These are phyloP conservation scores for Phialophora chinensis DNA, from an alignment of 2,329 filamentous ascomycete species.

Conservation along the genomic window DNA sequence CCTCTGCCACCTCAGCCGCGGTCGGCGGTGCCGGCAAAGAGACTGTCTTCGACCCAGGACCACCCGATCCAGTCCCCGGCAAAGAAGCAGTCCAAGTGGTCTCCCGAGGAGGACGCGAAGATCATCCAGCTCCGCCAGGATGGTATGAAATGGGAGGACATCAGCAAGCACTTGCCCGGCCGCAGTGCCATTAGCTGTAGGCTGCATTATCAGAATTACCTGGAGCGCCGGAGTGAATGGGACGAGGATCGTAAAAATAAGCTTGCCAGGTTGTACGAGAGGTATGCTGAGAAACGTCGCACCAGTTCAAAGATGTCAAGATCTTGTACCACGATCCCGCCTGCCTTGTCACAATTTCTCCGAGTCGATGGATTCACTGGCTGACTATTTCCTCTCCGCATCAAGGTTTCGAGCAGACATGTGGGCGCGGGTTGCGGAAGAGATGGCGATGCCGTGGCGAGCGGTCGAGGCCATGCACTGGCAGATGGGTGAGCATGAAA, in stretches of 20 bases:
- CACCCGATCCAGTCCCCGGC: conserved; percentile 67
- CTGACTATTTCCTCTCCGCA: conserved; percentile 9
- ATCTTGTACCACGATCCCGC: conserved; percentile 14
- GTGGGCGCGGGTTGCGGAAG: conserved; percentile 94
- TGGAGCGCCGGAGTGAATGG: conserved; percentile 91
- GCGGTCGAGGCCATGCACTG: conserved; percentile 98
- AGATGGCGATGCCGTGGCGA: conserved; percentile 94
- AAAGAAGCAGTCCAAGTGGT: conserved; percentile 98
- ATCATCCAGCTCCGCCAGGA: conserved; percentile 89
- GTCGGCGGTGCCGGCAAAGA: conserved; percentile 41
- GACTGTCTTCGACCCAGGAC: conserved; percentile 47
- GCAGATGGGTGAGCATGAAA: conserved; percentile 91
- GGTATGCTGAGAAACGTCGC: conserved; percentile 63
- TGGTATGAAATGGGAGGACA: conserved; percentile 99
- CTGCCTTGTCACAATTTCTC: conserved; percentile 14
- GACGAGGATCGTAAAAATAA: conserved; percentile 98
- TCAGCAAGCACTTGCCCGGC: conserved; percentile 86
- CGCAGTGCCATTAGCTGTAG: conserved; percentile 93
- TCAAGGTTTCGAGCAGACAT: conserved; percentile 93
- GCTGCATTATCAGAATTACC: conserved; percentile 95
- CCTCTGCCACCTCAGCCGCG: conserved; percentile 35
- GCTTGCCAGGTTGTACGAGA: conserved; percentile 89
- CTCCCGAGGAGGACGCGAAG: conserved; percentile 85
- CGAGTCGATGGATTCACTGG: conserved; percentile 5
- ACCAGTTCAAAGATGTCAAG: conserved; percentile 27